These are phyloP conservation scores for Haplographium delicatum DNA, from an alignment of 495 filamentous ascomycete genomes.

Conservation along the genomic window DNA sequence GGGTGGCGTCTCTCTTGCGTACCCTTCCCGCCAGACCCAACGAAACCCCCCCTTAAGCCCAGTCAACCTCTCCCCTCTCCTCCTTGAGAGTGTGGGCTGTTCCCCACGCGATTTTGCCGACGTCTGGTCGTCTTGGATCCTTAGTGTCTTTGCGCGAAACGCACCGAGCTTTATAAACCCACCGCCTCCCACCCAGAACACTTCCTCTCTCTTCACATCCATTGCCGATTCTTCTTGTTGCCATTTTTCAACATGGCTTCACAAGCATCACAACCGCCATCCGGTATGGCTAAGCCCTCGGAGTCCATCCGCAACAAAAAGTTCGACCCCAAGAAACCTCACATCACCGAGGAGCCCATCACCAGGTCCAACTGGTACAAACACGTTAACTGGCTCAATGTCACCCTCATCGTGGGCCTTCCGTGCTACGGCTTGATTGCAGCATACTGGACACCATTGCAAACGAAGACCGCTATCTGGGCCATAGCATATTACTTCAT, in stretches of 20 bases:
- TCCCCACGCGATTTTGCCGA: slow-evolving; percentile 1
- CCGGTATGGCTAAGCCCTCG: slow-evolving; percentile 21
- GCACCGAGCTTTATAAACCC: slow-evolving; percentile 8
- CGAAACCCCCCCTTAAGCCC: no score
- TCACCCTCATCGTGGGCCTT: slow-evolving; percentile 78
- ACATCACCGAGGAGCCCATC: slow-evolving; percentile 59
- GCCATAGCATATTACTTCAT: slow-evolving; percentile 86
- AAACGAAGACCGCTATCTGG: slow-evolving; percentile 72
- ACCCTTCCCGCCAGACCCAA: no score
- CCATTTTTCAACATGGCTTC: slow-evolving; percentile 25
- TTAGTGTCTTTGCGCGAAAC: slow-evolving; percentile 5
- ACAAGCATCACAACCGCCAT: slow-evolving; percentile 14
- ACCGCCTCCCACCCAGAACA: slow-evolving; percentile 5
- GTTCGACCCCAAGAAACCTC: slow-evolving; percentile 44
- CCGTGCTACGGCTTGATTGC: slow-evolving; percentile 71
- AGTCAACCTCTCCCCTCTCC: no score
- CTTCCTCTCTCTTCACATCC: slow-evolving; percentile 5
- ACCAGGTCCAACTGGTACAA: slow-evolving; percentile 90
- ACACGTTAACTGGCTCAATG: slow-evolving; percentile 95
- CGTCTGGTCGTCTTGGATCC: not conserved
- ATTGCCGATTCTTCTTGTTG: slow-evolving; percentile 7
- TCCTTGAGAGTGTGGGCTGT: no score
- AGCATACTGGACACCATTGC: slow-evolving; percentile 77
- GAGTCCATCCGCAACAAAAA: slow-evolving; percentile 28
- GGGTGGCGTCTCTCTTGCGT: no score